A percentile compares a stretch with the other conserved stretches of the same genome.
Conservation (phyloP, 2,329 filamentous ascomycete species). For the Alternaria gansuensis region DNA sequence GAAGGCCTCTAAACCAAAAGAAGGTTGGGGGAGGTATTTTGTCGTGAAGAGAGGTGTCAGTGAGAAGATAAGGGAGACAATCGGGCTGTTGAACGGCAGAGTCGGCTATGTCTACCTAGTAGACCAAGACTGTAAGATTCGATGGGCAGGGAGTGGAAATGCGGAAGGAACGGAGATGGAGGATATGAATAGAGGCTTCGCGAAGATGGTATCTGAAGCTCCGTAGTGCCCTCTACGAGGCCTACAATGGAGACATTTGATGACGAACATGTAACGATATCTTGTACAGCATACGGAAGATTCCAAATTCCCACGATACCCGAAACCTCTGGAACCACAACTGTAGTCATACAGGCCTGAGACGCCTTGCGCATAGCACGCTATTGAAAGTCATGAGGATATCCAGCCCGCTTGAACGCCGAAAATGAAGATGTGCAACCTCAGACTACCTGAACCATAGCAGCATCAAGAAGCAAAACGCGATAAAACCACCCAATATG, state of each 20-base stretch:
- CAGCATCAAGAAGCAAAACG: constrained; percentile 87
- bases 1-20: constrained; percentile 57
- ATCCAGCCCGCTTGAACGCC: constrained; percentile 41
- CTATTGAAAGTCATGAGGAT: constrained; percentile 38
- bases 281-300: constrained; percentile 13
- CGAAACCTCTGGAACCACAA: constrained; percentile 27
- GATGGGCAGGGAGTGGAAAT: constrained; percentile 88
- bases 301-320: constrained; percentile 16
- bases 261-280: constrained; percentile 10
- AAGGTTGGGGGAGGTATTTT: constrained; percentile 67
- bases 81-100: constrained; percentile 82
- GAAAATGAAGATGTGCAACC: constrained; percentile 14
- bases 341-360: constrained; percentile 42
- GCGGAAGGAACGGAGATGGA: constrained; percentile 72
- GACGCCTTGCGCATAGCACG: constrained; percentile 26
- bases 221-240: neutral
- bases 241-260: neutral
- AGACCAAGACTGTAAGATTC: constrained; percentile 85
- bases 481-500: constrained; percentile 90
- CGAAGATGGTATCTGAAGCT: constrained; percentile 63
- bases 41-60: constrained; percentile 66
- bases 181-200: constrained; percentile 71
- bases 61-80: constrained; percentile 65
- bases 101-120: constrained; percentile 94
- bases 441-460: constrained; percentile 63